Percentiles rank a stretch among this genome's conserved stretches.
phyloP scores from a whole-genome alignment of 306 rosid genomes.

The Myrica gale region DNA sequence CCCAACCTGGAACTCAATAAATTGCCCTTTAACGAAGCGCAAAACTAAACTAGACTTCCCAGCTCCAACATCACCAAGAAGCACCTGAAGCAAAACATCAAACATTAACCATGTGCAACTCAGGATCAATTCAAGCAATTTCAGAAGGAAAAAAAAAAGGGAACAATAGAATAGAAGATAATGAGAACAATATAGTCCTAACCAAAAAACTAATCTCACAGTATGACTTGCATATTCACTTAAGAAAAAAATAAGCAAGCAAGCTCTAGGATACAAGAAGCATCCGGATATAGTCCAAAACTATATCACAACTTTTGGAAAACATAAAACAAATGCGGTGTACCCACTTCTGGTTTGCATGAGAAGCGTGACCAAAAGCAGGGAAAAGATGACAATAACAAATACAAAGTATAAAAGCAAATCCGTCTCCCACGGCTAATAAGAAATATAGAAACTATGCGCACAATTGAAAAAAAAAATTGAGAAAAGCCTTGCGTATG shows the following conservation, averaged over 20 bases:
- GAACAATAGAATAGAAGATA: not conserved
- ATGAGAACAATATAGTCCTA: not conserved
- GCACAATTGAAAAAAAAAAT: not conserved
- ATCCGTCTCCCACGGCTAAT: not conserved
- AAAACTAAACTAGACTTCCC: constrained; percentile 63
- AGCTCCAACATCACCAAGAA: constrained; percentile 69
- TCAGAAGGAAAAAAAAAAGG: not conserved
- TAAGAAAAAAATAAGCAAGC: not conserved
- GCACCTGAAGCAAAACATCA: constrained; percentile 42
- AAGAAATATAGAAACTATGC: not conserved
- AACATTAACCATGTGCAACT: not conserved
- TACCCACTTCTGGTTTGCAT: not conserved
- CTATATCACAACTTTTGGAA: not conserved
- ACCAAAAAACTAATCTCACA: not conserved
- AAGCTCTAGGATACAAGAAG: not conserved
- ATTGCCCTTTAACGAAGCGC: constrained; percentile 65
- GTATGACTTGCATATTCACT: not conserved
- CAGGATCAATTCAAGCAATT: not conserved
- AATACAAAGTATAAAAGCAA: not conserved
- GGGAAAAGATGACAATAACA: not conserved
- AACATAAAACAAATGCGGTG: not conserved
- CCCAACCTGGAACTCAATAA: constrained; percentile 59
- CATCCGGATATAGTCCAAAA: not conserved
- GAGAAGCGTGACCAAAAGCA: not conserved
- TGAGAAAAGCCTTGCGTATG: not conserved